Conservation (phyloP, 345 rosid genomes). For the Nephelium lappaceum region DNA sequence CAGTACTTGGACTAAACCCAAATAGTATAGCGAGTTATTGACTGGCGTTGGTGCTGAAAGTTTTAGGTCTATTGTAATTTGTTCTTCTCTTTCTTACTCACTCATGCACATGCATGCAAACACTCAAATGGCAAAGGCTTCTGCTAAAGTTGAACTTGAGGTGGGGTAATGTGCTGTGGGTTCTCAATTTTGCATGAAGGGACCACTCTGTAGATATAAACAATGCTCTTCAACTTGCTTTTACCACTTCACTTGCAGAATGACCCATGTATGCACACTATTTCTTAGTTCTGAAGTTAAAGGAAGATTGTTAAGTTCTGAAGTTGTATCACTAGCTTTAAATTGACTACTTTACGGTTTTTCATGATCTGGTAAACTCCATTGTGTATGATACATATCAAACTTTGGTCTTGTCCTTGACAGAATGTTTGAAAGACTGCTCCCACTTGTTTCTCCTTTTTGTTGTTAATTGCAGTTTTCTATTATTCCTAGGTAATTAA, state of each 20-base stretch:
- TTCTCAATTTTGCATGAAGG: not conserved
- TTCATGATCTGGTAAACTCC: not conserved
- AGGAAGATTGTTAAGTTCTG: not conserved
- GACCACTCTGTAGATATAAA: not conserved
- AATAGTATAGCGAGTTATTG: no score
- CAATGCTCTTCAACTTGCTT: not conserved
- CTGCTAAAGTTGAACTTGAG: not conserved
- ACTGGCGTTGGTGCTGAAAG: not conserved
- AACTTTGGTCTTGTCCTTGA: not conserved
- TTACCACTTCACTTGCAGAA: not conserved
- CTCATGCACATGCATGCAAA: not conserved
- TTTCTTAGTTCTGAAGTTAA: not conserved
- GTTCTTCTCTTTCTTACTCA: not conserved
- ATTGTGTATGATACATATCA: not conserved
- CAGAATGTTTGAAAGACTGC: not conserved
- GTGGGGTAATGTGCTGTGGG: not conserved
- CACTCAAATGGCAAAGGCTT: not conserved
- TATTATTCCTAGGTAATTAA: slow-evolving; percentile 67
- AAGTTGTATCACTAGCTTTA: not conserved
- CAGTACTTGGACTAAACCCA: not conserved
- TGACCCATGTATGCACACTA: not conserved
- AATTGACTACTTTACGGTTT: not conserved
- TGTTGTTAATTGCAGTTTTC: not conserved
- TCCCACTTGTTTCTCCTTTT: not conserved
- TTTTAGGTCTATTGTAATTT: not conserved